Evolutionary conservation across 768 basidiomycete genomes (phyloP), one percentile per base, ranked within the genome.

Genomic region (Termitomyces sp.): DNA sequence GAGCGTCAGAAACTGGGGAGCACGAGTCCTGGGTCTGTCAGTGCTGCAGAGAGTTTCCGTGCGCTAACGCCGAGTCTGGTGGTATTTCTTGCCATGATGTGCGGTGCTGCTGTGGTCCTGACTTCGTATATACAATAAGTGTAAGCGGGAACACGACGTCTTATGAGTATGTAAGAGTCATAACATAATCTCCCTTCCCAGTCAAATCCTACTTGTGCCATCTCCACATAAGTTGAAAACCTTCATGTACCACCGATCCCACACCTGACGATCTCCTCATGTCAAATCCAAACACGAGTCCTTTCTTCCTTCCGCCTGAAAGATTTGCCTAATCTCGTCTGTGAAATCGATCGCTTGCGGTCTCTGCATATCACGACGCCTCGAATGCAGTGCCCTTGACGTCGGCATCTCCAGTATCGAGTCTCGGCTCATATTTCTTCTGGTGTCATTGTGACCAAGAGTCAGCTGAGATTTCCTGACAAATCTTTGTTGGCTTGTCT

Each of bases 1-100:
- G 65, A 67, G 41, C 46, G 62, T 37, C 2, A 46, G 37, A 22
- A 60, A 24, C 42, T 69, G 44, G 70, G 71, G 14, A 68, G 71
- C 29, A 76, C 73, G 39, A 72, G 70, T 55, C 61, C 62, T 18
- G 67, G 70, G 22, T 65, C 62, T 26, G 34, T 53, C 10, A 68
- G 57, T 32, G 63, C 41, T 6, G 66, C 67, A 7, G 49, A 46
- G 32, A 41, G 60, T 31, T 56, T 57, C 4, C 24, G 52, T 12
- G 57, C 41, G n/a, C 20, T 62, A 24, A 55, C 58, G 7, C 60
- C 62, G 18, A 53, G 58, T 13, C 13, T 44, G 42, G 51, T 36
- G 7, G 53, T 34, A 7, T 26, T 54, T 32, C 13, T 54, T 8
- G 43, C 43, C 4, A 27, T 37, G 37, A 51, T 51, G 18, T 51